Base-by-base conservation (phyloP, 2,329 filamentous ascomycete species). In the Ophiocordyceps polyrhachis-furcata region DNA sequence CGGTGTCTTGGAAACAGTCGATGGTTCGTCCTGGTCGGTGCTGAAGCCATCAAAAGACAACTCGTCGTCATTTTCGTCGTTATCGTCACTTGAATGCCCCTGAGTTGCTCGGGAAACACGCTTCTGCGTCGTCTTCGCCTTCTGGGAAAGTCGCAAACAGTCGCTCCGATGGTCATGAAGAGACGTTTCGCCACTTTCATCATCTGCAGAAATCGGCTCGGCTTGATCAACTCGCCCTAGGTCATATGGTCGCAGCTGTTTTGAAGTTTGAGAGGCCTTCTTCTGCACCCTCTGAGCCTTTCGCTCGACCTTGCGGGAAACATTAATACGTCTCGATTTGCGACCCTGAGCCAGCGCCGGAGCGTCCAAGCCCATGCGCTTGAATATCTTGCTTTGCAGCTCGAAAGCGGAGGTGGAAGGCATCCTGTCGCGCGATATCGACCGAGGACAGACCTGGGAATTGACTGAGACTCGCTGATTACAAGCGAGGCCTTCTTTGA, bases 221-320 rank as follows among this genome's bases (percentile, higher is more conserved):
- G 31, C 19, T 38, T 28, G 6, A 12, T 19, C 17, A 9, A 11
- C 12, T 21, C 21, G 15, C 38, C 2, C 14, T 9, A 29, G 45
- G 35, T 3, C 31, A 44, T 12, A 20, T n/a, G 15, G 14, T n/a
- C 9, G 23, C 31, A 41, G 40, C n/a, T 40, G 45, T 14, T 42
- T 50, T 12, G 51, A 42, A 19, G 49, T 47, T 32, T 57, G 52
- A 14, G 65, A 64, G 25, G 59, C 54, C 58, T 74, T 81, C 58
- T 77, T 82, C 52, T 74, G 67, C 20, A 67, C 63, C 45, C 82
- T 70, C 52, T 82, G 75, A 15, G 71, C 71, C 56, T 79, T 84
- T 46, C 83, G 72, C 47, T 74, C 70, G 45, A 82, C 77, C 63
- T 83, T 83, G 51, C 80, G 70, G 40, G 40, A 17, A 15, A 17